Evolutionary conservation across 768 basidiomycete species (phyloP), one percentile per base, ranked within the genome.

Genomic region (Rhodotorula kratochvilovae): DNA sequence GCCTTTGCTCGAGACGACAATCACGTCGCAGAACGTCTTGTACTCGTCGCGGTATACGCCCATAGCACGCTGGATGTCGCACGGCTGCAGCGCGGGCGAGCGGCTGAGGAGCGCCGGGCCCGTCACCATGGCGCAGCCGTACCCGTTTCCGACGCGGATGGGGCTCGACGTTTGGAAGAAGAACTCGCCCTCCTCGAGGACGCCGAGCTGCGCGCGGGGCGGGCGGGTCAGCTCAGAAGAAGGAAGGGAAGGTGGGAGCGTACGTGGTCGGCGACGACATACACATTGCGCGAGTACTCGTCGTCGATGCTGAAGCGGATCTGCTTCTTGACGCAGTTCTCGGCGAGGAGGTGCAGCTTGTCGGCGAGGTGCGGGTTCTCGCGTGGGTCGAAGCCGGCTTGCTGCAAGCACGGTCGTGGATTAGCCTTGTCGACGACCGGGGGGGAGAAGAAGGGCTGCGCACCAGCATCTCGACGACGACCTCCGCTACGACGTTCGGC

Each of bases 381-480:
- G 17, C 43, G 17, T 0, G 60, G 67, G 43, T 69, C 67, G 61
- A 73, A 68, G 27, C 72, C 72, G 1, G 54, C n/a, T 66, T 73
- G 72, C 71, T 72, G 60, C 12, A 0, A 33, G 31, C 29, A 29
- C 16, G 15, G n/a, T 10, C 21, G 2, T 3, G 6, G n/a, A 42
- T 43, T 1, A 60, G 58, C 8, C 5, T 2, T 5, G 27, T 21
- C 12, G n/a, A 3, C 11, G 5, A 15, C 29, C 3, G 8, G 19
- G 39, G 5, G 25, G 2, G 29, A 5, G 45, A 27, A 15, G 27
- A 46, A 35, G 15, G 29, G 23, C 10, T 21, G 31, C 71, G 31
- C 48, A 68, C 71, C 50, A 69, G 71, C 71, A 73, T 65, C 53
- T 68, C 63, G n/a, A 62, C 60, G 23, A 73, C 67, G 16, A 69